Evolutionary conservation across 176 grass and related monocot species (phyloP), one percentile per base, ranked within the genome.

Genomic region (Bonia amplexicaulis): DNA sequence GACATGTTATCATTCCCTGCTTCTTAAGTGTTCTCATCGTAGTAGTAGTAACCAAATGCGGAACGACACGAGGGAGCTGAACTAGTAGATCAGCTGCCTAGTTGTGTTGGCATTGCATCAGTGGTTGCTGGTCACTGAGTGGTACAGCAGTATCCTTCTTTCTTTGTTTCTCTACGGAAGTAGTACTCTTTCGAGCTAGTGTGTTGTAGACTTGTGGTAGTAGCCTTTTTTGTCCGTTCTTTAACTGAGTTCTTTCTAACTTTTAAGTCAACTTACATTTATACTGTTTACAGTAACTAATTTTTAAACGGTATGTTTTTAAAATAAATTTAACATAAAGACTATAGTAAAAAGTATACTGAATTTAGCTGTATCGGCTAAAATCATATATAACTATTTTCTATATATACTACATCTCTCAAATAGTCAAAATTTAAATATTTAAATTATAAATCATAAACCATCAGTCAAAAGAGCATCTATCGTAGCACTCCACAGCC

Each of bases 211-310:
- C 20, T 10, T 26, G 0, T 2, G 6, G 6, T 0, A 7, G 27
- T 75, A 70, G 44, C 23, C 54, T 82, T 85, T 85, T 80, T 13
- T 81, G 71, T 37, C 54, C 63, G 0, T 17, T 33, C 39, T 59
- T 82, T 49, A 3, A 0, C 31, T 2, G 2, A 33, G 31, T 33
- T 33, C 3, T 33, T 31, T 31, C 1, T 0, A 1, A 31, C 3
- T 33, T 33, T 3, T 0, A 33, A 33, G 31, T 1, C 3, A 33
- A 33, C 0, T 33, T 33, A 33, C 3, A 3, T 33, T 31, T 31
- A 2, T 31, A 31, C 2, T 31, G 2, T 31, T 0, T 31, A 2
- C 3, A 31, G 2, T 3, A 31, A 2, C 2, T 31, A 31, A 2
- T 31, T 31, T 31, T 31, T 31, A 3, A 31, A 31, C 0, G 3